Base-by-base conservation (phyloP, 441 rosid species). In the Jatropha podagrica region DNA sequence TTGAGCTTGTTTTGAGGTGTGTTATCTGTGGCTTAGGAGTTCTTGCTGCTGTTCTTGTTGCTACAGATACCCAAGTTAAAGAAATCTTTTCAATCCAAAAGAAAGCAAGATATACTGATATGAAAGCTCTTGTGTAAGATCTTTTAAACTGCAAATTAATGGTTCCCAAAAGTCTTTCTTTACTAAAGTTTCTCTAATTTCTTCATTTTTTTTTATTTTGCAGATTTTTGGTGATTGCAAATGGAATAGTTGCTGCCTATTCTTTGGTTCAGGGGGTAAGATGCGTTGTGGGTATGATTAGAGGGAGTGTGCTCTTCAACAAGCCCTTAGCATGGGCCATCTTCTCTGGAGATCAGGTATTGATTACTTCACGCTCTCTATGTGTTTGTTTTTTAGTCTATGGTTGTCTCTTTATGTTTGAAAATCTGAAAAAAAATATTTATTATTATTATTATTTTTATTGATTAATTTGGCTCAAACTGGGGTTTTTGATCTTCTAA, bases 261-360 rank as follows among this genome's bases (percentile, higher is more conserved):
- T 93, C 99, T 0, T 74, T 91, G 75, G 38, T 87, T 63, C 99
- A 95, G 65, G 87, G 70, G 14, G 76, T 92, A 81, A 90, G 99
- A 73, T 91, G 98, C 72, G 81, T 74, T 44, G 87, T 89, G 79
- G 81, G 88, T 72, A 73, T 85, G 82, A 67, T 90, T 63, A 83
- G 84, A 79, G 98, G 96, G 70, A 82, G 74, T 66, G 90, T 88
- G 62, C 88, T 93, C 69, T 79, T 89, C 74, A 90, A 80, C 79
- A 95, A 88, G 85, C 84, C 96, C 60, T 67, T 92, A 23, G 98
- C 98, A 78, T 93, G 97, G 97, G 86, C 83, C 72, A 88, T 93
- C 82, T 93, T 95, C 89, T 86, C 93, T 42, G 89, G 86, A 54
- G 99, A 95, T 81, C 98, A 95, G 97, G 98, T 92, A 74, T 75